Percentiles rank a stretch among this genome's conserved stretches.
Conservation (phyloP, 192 early-diverging fungal genomes). For the Endogone sp. region DNA sequence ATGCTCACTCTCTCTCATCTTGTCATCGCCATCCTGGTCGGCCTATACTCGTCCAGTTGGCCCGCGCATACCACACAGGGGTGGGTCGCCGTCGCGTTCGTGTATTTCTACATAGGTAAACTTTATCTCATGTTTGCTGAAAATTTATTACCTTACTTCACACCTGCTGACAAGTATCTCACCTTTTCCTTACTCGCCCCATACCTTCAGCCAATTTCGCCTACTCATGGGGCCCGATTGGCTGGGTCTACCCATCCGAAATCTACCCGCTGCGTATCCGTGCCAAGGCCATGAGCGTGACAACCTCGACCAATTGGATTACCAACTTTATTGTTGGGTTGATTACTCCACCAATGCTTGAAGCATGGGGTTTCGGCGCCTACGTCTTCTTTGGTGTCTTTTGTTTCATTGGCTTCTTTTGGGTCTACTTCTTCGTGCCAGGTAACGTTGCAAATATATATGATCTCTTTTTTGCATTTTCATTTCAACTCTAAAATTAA, state of each 20-base stretch:
- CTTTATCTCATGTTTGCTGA: background rate
- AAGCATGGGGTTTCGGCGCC: conserved; percentile 44
- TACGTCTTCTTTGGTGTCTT: conserved; percentile 60
- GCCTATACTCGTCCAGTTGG: conserved; percentile 33
- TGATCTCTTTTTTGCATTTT: conserved; percentile 3
- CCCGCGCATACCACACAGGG: conserved; percentile 11
- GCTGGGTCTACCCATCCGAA: conserved; percentile 78
- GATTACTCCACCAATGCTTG: conserved; percentile 59
- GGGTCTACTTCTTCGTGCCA: conserved; percentile 58
- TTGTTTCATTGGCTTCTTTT: conserved; percentile 38
- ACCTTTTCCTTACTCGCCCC: background rate
- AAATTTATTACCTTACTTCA: background rate
- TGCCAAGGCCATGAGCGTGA: conserved; percentile 71
- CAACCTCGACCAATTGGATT: conserved; percentile 81
- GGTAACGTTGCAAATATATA: conserved; percentile 60
- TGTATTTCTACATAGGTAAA: conserved; percentile 67
- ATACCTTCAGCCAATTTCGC: conserved; percentile 51
- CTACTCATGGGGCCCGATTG: conserved; percentile 78
- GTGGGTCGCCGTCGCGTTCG: conserved; percentile 48
- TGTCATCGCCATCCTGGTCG: conserved; percentile 35
- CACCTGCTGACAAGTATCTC: background rate
- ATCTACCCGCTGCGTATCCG: conserved; percentile 72
- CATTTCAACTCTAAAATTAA: too few species aligned
- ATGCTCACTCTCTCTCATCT: conserved; percentile 18
- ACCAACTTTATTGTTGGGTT: conserved; percentile 70